A percentile compares a stretch with the other conserved stretches of the same genome.
These are phyloP conservation scores for Irpex sp. DNA, from an alignment of 1,284 basidiomycete species.

Conservation along the genomic window DNA sequence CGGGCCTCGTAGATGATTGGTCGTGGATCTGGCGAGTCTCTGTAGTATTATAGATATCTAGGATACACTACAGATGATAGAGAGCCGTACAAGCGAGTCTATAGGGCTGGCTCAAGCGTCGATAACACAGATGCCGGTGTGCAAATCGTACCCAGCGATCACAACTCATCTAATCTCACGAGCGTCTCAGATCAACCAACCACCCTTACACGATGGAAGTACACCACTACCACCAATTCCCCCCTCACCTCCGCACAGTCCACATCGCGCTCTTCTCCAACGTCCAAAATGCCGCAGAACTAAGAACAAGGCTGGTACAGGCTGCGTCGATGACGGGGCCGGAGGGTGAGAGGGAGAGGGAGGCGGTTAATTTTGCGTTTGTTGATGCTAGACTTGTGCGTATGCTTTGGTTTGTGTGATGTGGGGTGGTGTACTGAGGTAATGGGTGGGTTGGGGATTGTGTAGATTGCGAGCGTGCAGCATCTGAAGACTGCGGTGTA, in stretches of 20 bases:
- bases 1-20: too few relatives aligned
- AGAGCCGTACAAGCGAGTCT: too few relatives aligned
- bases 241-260: slow-evolving; percentile 37
- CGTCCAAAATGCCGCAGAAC: slow-evolving; percentile 58
- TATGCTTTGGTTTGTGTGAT: slow-evolving; percentile 9
- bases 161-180: background rate
- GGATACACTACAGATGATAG: too few relatives aligned
- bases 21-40: too few relatives aligned
- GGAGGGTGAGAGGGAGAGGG: slow-evolving; percentile 39
- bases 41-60: too few relatives aligned
- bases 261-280: slow-evolving; percentile 67
- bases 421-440: too few relatives aligned
- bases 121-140: too few relatives aligned
- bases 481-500: slow-evolving; percentile 82
- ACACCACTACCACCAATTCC: slow-evolving; percentile 52
- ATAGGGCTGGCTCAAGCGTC: too few relatives aligned
- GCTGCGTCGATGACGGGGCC: slow-evolving; percentile 58
- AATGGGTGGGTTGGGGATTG: background rate
- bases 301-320: slow-evolving; percentile 65
- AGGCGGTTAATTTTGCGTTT: slow-evolving; percentile 83
- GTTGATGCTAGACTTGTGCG: slow-evolving; percentile 59
- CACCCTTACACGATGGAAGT: slow-evolving; percentile 41
- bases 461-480: slow-evolving; percentile 66
- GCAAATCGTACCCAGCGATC: too few relatives aligned
- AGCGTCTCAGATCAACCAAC: background rate